Percentiles rank a stretch among this genome's conserved stretches.
Conservation (phyloP, 2,329 filamentous ascomycete species). For the Dothideomycetes sp. region DNA sequence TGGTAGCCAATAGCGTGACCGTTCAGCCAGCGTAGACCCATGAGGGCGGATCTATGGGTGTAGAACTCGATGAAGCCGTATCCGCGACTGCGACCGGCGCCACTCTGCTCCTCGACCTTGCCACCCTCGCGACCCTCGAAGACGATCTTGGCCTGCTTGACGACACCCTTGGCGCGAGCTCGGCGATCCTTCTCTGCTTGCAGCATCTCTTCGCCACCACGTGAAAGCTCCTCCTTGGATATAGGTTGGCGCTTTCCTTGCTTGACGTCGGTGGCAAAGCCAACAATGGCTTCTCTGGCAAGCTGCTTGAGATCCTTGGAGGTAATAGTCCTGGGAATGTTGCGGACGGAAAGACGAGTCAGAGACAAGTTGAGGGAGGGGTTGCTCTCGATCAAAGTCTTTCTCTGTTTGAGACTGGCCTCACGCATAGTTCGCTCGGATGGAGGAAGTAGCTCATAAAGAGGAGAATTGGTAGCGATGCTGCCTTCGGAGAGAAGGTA, state of each 20-base stretch:
- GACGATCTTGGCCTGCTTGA: slow-evolving; percentile 88
- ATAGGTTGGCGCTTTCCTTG: slow-evolving; percentile 62
- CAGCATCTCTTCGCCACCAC: slow-evolving; percentile 69
- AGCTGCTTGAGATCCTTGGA: slow-evolving; percentile 86
- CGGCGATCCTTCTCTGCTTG: slow-evolving; percentile 72
- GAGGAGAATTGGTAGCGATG: slow-evolving; percentile 62
- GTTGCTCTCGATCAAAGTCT: slow-evolving; percentile 83
- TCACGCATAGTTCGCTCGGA: slow-evolving; percentile 82
- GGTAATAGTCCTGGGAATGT: slow-evolving; percentile 71
- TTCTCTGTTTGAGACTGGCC: slow-evolving; percentile 74
- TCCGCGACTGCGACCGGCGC: slow-evolving; percentile 74
- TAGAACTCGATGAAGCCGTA: slow-evolving; percentile 98
- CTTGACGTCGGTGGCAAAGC: slow-evolving; percentile 85
- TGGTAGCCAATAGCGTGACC: slow-evolving; percentile 52
- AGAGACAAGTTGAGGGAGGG: slow-evolving; percentile 80
- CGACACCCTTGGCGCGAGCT: slow-evolving; percentile 72
- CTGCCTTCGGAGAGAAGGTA: slow-evolving; percentile 82
- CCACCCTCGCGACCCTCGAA: slow-evolving; percentile 79
- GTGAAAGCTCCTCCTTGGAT: slow-evolving; percentile 77
- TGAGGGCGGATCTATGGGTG: slow-evolving; percentile 85
- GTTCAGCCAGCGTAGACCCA: slow-evolving; percentile 91
- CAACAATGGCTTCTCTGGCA: slow-evolving; percentile 83
- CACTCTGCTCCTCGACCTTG: slow-evolving; percentile 67
- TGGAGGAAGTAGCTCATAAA: slow-evolving; percentile 65
- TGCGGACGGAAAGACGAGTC: slow-evolving; percentile 82